A percentile compares a stretch with the other conserved stretches of the same genome.
These are phyloP conservation scores for Jaltomata sinuosa DNA, from an alignment of 257 asterid genomes.

Conservation along the genomic window DNA sequence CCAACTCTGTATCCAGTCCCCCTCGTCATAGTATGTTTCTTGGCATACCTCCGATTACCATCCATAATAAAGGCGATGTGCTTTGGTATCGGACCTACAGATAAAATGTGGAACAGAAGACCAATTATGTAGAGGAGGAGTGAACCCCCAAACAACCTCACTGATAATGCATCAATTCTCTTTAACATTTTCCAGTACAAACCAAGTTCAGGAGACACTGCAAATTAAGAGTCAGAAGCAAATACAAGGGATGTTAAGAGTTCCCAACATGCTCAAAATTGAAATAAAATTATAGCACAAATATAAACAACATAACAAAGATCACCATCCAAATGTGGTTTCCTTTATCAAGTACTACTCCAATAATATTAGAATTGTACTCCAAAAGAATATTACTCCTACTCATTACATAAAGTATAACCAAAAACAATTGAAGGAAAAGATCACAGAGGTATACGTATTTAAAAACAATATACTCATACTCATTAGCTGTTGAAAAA, in stretches of 20 bases:
- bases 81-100: conserved; percentile 55
- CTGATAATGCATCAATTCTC: neutral
- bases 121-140: conserved; percentile 27
- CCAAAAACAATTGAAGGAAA: neutral
- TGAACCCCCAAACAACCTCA: neutral
- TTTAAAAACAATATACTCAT: neutral
- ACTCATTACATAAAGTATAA: neutral
- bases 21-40: conserved; percentile 30
- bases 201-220: neutral
- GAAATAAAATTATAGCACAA: no score
- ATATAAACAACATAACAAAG: neutral
- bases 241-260: neutral
- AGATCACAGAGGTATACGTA: neutral
- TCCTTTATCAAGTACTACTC: neutral
- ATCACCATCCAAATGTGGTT: neutral
- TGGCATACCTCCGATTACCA: conserved; percentile 72
- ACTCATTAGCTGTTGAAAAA: neutral
- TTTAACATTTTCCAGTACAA: neutral
- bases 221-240: neutral
- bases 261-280: neutral
- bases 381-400: neutral
- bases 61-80: conserved; percentile 72
- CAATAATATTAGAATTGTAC: no score
- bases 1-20: conserved; percentile 69
- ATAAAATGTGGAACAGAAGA: conserved; percentile 32